Conservation (phyloP, 768 basidiomycete genomes). For the Suillus subluteus region DNA sequence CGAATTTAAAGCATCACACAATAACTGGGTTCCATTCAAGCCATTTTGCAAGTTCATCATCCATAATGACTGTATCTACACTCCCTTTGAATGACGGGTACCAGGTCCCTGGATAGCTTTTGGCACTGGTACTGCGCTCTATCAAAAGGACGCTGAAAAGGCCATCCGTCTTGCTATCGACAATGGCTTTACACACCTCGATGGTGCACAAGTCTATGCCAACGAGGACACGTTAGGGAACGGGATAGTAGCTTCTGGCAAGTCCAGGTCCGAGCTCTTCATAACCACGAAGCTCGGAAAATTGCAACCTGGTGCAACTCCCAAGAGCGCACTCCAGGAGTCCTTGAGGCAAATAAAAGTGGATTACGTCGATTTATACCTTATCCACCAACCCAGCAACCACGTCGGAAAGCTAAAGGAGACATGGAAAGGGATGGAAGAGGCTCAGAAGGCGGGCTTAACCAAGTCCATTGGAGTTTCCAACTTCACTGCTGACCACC, state of each 20-base stretch:
- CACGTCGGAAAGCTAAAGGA: conserved; percentile 49
- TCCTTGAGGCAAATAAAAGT: conserved; percentile 59
- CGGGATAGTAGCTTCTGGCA: conserved; percentile 53
- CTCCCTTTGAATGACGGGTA: conserved; percentile 60
- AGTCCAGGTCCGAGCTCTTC: conserved; percentile 57
- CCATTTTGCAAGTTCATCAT: conserved; percentile 15
- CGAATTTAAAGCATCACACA: conserved; percentile 15
- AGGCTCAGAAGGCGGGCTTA: conserved; percentile 46
- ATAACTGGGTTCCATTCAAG: background rate
- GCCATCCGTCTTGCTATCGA: conserved; percentile 51
- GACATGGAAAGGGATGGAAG: conserved; percentile 66
- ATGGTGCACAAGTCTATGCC: conserved; percentile 62
- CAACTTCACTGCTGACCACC: conserved; percentile 50
- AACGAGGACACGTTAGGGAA: conserved; percentile 59
- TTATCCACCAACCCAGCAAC: conserved; percentile 54
- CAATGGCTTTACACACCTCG: conserved; percentile 62
- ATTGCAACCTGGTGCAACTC: conserved; percentile 43
- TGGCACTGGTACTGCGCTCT: conserved; percentile 64
- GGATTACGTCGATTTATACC: conserved; percentile 63
- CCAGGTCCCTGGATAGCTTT: conserved; percentile 57
- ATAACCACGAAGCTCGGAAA: conserved; percentile 59
- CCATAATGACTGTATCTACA: conserved; percentile 30
- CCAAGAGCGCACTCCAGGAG: conserved; percentile 50
- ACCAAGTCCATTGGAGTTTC: conserved; percentile 54
- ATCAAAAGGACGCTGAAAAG: conserved; percentile 42